phyloP scores from a whole-genome alignment of 2,329 filamentous ascomycete species.

The Penicillium sp. region DNA sequence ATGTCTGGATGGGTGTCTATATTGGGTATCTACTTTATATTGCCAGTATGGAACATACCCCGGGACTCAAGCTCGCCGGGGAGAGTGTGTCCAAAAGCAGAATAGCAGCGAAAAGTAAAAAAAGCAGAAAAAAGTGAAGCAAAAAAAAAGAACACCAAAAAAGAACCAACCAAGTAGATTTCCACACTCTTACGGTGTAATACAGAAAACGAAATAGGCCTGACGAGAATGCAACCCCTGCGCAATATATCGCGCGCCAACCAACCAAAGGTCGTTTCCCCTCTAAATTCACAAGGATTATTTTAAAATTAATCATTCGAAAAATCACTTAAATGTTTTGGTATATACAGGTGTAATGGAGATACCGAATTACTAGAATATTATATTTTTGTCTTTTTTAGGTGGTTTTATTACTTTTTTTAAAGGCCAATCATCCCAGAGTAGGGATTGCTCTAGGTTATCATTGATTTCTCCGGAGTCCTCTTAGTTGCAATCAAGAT shows the following conservation, averaged over 20 bases:
- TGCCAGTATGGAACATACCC: slow-evolving; percentile 3
- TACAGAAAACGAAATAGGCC: slow-evolving; percentile 18
- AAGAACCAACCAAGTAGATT: slow-evolving; percentile 3
- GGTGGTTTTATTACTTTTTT: slow-evolving; percentile 20
- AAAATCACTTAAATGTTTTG: background rate
- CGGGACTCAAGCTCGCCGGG: background rate
- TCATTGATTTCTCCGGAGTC: slow-evolving; percentile 27
- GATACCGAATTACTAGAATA: background rate
- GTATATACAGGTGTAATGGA: background rate
- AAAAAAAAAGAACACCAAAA: background rate
- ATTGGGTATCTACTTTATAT: background rate
- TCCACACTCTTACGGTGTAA: slow-evolving; percentile 22
- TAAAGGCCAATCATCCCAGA: slow-evolving; percentile 23
- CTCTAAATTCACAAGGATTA: slow-evolving; percentile 27
- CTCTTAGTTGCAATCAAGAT: slow-evolving; percentile 31
- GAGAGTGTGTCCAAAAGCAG: background rate
- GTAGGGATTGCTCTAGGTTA: slow-evolving; percentile 23
- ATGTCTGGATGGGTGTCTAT: background rate
- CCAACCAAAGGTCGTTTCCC: slow-evolving; percentile 32
- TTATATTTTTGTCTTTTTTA: slow-evolving; percentile 14
- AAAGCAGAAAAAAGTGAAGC: background rate
- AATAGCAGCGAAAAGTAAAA: background rate
- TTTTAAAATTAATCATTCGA: slow-evolving; percentile 14
- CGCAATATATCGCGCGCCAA: slow-evolving; percentile 28
- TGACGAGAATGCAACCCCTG: slow-evolving; percentile 32